Evolutionary conservation across 805 yeast species (phyloP).

Genomic region (Barnettozyma vustinii): DNA sequence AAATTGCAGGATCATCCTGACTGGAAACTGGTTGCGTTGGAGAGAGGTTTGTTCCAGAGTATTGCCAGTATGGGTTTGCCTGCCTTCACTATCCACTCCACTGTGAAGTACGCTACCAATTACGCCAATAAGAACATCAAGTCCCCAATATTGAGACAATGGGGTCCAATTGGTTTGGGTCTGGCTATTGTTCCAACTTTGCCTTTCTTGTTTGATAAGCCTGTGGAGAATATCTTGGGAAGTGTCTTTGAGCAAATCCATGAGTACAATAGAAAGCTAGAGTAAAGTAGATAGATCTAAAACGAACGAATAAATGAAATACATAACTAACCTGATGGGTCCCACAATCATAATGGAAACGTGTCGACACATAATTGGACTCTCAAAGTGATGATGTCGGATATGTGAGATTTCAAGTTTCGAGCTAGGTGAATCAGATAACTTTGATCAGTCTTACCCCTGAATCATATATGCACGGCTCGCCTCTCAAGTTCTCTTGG

Average conservation of each 20-base stretch:
- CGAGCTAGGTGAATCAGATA: too few species aligned
- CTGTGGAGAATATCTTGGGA: conserved; percentile 68
- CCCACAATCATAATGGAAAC: too few species aligned
- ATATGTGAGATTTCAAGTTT: too few species aligned
- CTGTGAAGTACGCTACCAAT: conserved; percentile 63
- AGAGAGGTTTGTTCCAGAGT: conserved; percentile 76
- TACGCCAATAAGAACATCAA: conserved; percentile 50
- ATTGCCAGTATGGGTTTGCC: conserved; percentile 86
- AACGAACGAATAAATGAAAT: too few species aligned
- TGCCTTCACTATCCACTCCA: conserved; percentile 76
- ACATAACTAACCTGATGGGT: neutral
- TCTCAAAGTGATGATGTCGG: too few species aligned
- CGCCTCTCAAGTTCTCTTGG: too few species aligned
- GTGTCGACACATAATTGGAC: too few species aligned
- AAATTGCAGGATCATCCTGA: conserved; percentile 31
- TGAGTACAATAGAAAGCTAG: conserved; percentile 17
- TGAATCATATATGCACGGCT: too few species aligned
- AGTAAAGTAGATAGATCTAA: neutral
- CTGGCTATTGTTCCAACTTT: conserved; percentile 69
- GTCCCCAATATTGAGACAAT: conserved; percentile 44
- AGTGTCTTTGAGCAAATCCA: conserved; percentile 37
- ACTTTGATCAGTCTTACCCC: too few species aligned
- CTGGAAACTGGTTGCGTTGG: conserved; percentile 59
- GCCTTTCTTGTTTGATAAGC: conserved; percentile 78
- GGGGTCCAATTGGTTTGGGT: conserved; percentile 79